A percentile compares a stretch with the other conserved stretches of the same genome.
Conservation (phyloP, 345 rosid species). For the Eucalyptus pauciflora region DNA sequence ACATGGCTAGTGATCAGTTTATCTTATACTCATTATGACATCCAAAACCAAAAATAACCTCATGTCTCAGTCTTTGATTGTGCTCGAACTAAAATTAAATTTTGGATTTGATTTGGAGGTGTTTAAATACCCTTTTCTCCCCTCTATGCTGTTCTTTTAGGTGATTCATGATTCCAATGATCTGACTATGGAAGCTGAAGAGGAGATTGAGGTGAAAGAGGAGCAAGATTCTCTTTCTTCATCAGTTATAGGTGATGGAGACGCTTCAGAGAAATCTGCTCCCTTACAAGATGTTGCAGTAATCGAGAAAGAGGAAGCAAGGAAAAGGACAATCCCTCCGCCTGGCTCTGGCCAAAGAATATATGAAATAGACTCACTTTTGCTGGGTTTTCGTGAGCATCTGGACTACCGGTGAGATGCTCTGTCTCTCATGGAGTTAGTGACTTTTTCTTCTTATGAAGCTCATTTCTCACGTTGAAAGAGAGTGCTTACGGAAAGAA, state of each 20-base stretch:
- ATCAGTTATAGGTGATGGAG: slow-evolving; percentile 4
- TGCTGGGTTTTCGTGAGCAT: slow-evolving; percentile 45
- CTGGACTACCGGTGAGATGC: slow-evolving; percentile 73
- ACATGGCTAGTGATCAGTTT: not conserved
- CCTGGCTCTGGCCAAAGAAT: slow-evolving; percentile 75
- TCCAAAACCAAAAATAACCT: not conserved
- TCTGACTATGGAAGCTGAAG: slow-evolving; percentile 30
- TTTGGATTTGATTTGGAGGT: not conserved
- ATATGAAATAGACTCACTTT: slow-evolving; percentile 76
- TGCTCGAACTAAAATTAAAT: not conserved
- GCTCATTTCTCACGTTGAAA: not conserved
- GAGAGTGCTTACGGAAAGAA: not conserved
- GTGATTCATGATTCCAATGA: slow-evolving; percentile 14
- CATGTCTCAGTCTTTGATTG: not conserved
- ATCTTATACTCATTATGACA: not conserved
- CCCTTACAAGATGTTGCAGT: slow-evolving; percentile 6
- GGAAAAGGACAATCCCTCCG: slow-evolving; percentile 36
- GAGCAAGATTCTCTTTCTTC: slow-evolving; percentile 13
- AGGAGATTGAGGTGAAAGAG: slow-evolving; percentile 22
- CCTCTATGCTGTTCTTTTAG: slow-evolving; percentile 8
- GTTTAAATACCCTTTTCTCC: not conserved
- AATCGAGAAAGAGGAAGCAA: slow-evolving; percentile 18
- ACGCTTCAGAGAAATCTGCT: slow-evolving; percentile 6
- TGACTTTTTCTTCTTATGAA: not conserved
- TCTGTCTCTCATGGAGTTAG: not conserved